Base-by-base conservation (phyloP, 306 rosid genomes). In the Mimosa bimucronata region DNA sequence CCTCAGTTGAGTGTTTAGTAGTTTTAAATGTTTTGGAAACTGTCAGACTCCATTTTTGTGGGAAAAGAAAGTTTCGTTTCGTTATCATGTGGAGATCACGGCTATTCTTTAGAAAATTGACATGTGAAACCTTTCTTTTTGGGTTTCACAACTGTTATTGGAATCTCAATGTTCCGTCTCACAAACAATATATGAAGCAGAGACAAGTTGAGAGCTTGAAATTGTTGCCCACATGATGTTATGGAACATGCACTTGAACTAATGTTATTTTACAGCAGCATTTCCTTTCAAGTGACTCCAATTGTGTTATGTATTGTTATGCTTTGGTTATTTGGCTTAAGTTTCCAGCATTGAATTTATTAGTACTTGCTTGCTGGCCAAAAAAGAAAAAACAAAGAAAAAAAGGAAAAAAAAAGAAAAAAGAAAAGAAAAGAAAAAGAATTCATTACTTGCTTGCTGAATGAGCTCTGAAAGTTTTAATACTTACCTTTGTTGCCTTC, bases 401-500 rank as follows among this genome's bases (percentile, higher is more conserved):
- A n/a, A n/a, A n/a, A n/a, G n/a, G n/a, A n/a, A n/a, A n/a, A n/a
- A n/a, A n/a, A n/a, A n/a, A n/a, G n/a, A n/a, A n/a, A n/a, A n/a
- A n/a, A n/a, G n/a, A n/a, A n/a, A n/a, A n/a, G n/a, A n/a, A n/a
- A n/a, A n/a, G n/a, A n/a, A n/a, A n/a, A n/a, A n/a, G n/a, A n/a
- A n/a, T 26, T 12, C 66, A 25, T 60, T 25, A n/a, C 66, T 26
- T 25, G 66, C 66, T 0, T 26, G 7, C 19, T 60, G 66, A 26
- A 60, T 60, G 66, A 70, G 66, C 11, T 41, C 44, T 18, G 40
- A 45, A 57, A 69, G 55, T 44, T 81, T 64, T 60, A 44, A 80
- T 18, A 38, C 83, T 60, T 29, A 64, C 38, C n/a, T 82, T 74
- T 74, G 61, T 69, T 80, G 46, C 80, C 71, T 78, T 60, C 28